Base-by-base conservation (phyloP, 1,284 basidiomycete genomes). In the Ganoderma resinaceum region DNA sequence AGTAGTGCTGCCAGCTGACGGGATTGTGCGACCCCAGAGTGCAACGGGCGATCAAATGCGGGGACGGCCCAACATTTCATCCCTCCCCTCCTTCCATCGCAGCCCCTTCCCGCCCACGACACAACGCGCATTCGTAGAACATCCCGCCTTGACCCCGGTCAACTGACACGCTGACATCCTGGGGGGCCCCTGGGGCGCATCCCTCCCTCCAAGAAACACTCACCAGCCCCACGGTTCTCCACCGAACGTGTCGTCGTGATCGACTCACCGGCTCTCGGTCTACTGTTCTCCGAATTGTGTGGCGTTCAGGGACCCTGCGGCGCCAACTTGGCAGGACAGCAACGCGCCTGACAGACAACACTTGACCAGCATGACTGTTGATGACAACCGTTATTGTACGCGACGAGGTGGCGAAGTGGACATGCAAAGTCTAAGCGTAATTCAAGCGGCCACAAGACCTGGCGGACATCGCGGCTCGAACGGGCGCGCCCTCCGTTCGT, bases 1-100 rank as follows among this genome's bases (percentile, higher is more conserved):
- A 49, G 67, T 71, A 68, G 72, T 61, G n/a, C 66, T 62, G 49
- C 62, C 71, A 70, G 65, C 64, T 72, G 71, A 72, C 71, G 55
- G 66, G 64, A 31, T 14, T 14, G 31, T 20, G 53, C 60, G 53
- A 62, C 63, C 67, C 67, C 67, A 69, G 46, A 33, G 46, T 35
- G 64, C 29, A 46, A 23, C 58, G 62, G 35, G 64, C 68, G 65
- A 72, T 72, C 71, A 68, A 46, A 37, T 66, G 62, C 63, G 66
- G 66, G 62, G 58, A 23, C 42, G 65, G 42, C 26, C 8, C 20
- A 63, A 38, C n/a, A 53, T 33, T 67, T 69, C 57, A 52, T 23
- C 68, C 62, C 2, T 29, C 43, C 42, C 65, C 62, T 65, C 70
- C 65, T 55, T 55, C 29, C 49, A 52, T 55, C 52, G 29, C 52